Base-by-base conservation (phyloP, 2,329 filamentous ascomycete genomes). In the Alternaria sp. region DNA sequence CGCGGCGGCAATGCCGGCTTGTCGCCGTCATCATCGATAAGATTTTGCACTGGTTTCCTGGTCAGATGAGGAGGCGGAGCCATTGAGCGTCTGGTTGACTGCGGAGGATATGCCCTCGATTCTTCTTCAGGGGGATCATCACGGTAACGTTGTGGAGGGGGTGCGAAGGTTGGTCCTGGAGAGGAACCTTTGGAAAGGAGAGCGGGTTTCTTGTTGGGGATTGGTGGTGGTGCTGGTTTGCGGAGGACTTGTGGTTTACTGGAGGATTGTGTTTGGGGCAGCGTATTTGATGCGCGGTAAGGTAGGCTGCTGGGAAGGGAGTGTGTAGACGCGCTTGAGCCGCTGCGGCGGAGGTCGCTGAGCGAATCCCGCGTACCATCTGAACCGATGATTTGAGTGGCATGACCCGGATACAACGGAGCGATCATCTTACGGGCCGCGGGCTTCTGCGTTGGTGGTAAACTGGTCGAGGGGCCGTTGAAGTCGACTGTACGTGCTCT, bases 141-240 rank as follows among this genome's bases (percentile, higher is more conserved):
- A 32, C 70, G 69, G 56, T 77, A 76, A 9, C 65, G 58, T 59
- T 64, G 63, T 9, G 65, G 67, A 5, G 70, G 61, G 30, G 30
- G 69, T 50, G 28, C 59, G 30, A 43, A 62, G 25, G 40, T 43
- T 6, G 46, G 62, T 30, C 36, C 64, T 12, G 58, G 54, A 3
- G 64, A 58, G 15, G 64, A 64, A 12, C 59, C 17, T 43, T 65
- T 68, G 7, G 69, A 65, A 15, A 75, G 63, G 15, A 77, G 72
- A 1, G 73, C 70, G 13, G 77, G 71, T 54, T 79, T 79, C 55
- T 79, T 79, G 45, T 49, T 72, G 0, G 77, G 77, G 19, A 79
- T 72, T 1, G 76, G 75, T 2, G 75, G 75, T 1, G 76, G 76
- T 0, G 73, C 75, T 11, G 74, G 65, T 72, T 80, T 80, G 51